Conservation (phyloP, 331 rosid genomes). For the Quercus tomentella region DNA sequence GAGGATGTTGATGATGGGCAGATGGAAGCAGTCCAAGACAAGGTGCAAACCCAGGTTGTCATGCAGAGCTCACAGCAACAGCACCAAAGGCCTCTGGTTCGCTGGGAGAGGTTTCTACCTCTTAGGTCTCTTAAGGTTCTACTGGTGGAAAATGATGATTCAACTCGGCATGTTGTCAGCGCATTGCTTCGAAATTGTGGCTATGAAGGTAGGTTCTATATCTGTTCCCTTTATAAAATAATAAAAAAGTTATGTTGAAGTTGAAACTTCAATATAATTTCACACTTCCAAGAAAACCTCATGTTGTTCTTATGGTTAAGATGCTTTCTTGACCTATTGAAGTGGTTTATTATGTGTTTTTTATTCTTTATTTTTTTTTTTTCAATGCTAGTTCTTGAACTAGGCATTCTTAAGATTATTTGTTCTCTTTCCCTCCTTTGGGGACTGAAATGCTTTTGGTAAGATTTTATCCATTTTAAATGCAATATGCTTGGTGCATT, state of each 20-base stretch:
- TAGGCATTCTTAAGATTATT: not conserved
- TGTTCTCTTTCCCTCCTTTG: not conserved
- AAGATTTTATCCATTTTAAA: not conserved
- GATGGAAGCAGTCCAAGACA: slow-evolving; percentile 18
- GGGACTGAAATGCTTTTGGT: not conserved
- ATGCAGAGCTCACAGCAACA: slow-evolving; percentile 29
- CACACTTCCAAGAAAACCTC: not conserved
- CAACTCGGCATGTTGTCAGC: slow-evolving; percentile 34
- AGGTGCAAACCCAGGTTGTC: slow-evolving; percentile 21
- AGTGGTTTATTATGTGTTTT: not conserved
- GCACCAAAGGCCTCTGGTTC: slow-evolving; percentile 17
- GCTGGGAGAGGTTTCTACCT: slow-evolving; percentile 36
- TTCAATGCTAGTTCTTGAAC: not conserved
- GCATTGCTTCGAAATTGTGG: slow-evolving; percentile 38
- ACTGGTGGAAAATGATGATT: slow-evolving; percentile 40
- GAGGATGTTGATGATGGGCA: not conserved
- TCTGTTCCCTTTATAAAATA: not conserved
- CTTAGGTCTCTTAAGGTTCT: slow-evolving; percentile 30
- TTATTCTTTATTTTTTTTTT: too few species aligned
- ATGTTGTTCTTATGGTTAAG: not conserved
- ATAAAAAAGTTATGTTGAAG: not conserved
- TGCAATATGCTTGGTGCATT: not conserved
- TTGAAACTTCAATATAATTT: not conserved
- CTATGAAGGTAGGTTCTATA: slow-evolving; percentile 32
- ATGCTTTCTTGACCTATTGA: not conserved